Percentiles rank a stretch among this genome's conserved stretches.
Evolutionary conservation across 805 yeast genomes (phyloP).

Genomic region (Saccharomyces mikatae): DNA sequence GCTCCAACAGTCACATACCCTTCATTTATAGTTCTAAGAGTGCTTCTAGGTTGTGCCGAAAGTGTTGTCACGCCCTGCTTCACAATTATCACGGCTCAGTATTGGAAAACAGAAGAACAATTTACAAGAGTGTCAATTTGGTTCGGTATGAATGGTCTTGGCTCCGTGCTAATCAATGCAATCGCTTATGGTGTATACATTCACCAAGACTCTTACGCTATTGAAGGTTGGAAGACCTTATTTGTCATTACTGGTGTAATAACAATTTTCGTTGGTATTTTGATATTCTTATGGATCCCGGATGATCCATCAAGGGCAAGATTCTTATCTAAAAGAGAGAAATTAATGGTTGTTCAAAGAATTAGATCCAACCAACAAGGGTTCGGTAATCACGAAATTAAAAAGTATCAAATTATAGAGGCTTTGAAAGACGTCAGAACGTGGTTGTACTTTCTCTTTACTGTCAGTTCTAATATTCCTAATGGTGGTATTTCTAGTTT

Average conservation of each 20-base stretch:
- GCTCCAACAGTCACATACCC: slow-evolving; percentile 36
- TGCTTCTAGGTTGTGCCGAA: slow-evolving; percentile 45
- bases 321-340: slow-evolving; percentile 36
- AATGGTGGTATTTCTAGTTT: slow-evolving; percentile 51
- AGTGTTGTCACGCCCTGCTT: slow-evolving; percentile 50
- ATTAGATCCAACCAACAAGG: slow-evolving; percentile 51
- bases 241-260: slow-evolving; percentile 54
- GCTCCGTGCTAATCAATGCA: slow-evolving; percentile 41
- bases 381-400: slow-evolving; percentile 47
- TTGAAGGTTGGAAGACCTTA: slow-evolving; percentile 52
- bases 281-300: slow-evolving; percentile 45
- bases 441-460: slow-evolving; percentile 39
- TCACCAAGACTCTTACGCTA: slow-evolving; percentile 33
- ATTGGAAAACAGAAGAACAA: slow-evolving; percentile 45
- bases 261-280: slow-evolving; percentile 44
- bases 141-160: slow-evolving; percentile 41
- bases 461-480: slow-evolving; percentile 37
- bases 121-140: slow-evolving; percentile 37
- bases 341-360: slow-evolving; percentile 41
- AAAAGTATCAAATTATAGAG: slow-evolving; percentile 46
- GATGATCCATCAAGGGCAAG: slow-evolving; percentile 46
- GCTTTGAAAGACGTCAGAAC: slow-evolving; percentile 42
- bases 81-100: slow-evolving; percentile 48
- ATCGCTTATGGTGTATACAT: slow-evolving; percentile 47
- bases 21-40: slow-evolving; percentile 42